A percentile compares a stretch with the other conserved stretches of the same genome.
phyloP scores from a whole-genome alignment of 75 land plant genomes.

The Isoetes taiwanensis region DNA sequence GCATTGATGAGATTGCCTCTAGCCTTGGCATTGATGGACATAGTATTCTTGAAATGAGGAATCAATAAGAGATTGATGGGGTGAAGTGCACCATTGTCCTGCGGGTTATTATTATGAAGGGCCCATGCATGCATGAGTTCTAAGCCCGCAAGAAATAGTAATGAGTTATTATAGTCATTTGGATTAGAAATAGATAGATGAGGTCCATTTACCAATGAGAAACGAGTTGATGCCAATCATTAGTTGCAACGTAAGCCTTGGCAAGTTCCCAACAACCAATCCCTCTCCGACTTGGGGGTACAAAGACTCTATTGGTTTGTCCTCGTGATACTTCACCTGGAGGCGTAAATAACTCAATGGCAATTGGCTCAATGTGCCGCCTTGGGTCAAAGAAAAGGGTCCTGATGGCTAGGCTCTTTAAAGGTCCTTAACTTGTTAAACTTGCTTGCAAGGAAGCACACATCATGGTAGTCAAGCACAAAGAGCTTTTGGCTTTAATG shows the following conservation, averaged over 20 bases:
- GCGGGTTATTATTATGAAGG: constrained; percentile 47
- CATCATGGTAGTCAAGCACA: constrained; percentile 49
- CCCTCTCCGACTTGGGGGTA: no score
- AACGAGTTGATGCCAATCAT: constrained; percentile 51
- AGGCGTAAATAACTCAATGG: constrained; percentile 37
- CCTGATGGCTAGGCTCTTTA: constrained; percentile 28
- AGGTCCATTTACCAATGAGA: constrained; percentile 7
- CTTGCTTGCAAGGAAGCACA: constrained; percentile 26
- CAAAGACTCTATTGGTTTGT: no score
- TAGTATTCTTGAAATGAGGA: constrained; percentile 61
- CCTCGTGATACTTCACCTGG: no score
- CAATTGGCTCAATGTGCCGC: constrained; percentile 34
- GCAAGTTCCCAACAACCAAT: constrained; percentile 59
- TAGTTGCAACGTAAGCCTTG: constrained; percentile 38
- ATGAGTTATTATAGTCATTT: no score
- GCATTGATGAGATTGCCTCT: constrained; percentile 35
- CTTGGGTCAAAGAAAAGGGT: constrained; percentile 30
- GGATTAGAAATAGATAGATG: no score
- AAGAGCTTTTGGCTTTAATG: constrained; percentile 26
- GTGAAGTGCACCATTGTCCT: constrained; percentile 48
- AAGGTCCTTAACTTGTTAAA: constrained; percentile 20
- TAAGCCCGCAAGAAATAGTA: constrained; percentile 47
- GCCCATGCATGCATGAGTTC: constrained; percentile 35
- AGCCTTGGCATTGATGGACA: constrained; percentile 46
- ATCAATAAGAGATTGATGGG: constrained; percentile 38